Conservation (phyloP, 768 basidiomycete species). For the Boletus rubropictus region DNA sequence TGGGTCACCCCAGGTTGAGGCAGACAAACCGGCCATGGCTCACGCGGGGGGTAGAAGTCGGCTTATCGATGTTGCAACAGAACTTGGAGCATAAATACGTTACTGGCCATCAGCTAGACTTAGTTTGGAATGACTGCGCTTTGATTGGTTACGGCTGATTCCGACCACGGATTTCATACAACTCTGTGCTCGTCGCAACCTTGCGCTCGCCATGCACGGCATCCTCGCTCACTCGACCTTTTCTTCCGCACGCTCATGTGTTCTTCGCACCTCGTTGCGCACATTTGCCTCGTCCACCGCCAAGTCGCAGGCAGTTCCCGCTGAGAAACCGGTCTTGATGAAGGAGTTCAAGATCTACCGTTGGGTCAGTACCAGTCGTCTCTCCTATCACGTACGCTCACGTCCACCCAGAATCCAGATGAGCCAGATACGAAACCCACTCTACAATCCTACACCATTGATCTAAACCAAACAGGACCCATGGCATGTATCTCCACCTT, state of each 20-base stretch:
- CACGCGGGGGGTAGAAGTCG: too few relatives aligned
- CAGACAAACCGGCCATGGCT: conserved; percentile 1
- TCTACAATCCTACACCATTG: conserved; percentile 86
- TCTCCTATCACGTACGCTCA: not conserved
- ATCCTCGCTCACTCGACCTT: conserved; percentile 1
- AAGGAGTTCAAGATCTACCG: conserved; percentile 99
- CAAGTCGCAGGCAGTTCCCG: conserved; percentile 39
- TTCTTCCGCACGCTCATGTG: conserved; percentile 5
- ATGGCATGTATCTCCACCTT: conserved; percentile 53
- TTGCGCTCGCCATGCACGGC: conserved; percentile 11
- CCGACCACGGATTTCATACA: conserved; percentile 20
- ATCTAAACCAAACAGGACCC: conserved; percentile 91
- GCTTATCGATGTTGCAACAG: too few relatives aligned
- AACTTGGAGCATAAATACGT: too few relatives aligned
- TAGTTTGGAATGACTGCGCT: too few relatives aligned
- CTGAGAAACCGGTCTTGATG: conserved; percentile 62
- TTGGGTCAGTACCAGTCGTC: conserved; percentile 52
- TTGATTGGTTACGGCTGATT: conserved; percentile 22
- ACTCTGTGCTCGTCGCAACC: not conserved
- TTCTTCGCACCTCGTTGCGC: conserved; percentile 19
- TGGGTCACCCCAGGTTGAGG: conserved; percentile 17
- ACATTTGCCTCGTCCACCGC: conserved; percentile 29
- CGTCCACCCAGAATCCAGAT: conserved; percentile 75
- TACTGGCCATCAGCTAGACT: too few relatives aligned
- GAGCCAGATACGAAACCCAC: conserved; percentile 86